These are phyloP conservation scores for Colletotrichum spaethianum DNA, from an alignment of 2,329 filamentous ascomycete species.

Conservation along the genomic window DNA sequence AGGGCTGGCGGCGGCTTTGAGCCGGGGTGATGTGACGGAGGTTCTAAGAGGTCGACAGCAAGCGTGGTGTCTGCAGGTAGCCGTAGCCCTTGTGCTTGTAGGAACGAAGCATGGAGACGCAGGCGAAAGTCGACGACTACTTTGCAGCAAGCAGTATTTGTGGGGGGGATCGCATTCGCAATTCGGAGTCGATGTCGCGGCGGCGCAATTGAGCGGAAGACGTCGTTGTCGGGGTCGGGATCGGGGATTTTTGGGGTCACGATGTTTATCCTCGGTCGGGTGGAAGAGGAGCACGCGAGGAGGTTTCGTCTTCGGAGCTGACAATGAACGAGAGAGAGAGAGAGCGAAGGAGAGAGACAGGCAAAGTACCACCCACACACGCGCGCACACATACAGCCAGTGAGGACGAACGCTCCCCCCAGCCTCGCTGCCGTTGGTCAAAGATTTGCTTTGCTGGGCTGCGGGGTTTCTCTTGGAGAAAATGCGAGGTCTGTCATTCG, in stretches of 20 bases:
- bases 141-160: conserved; percentile 6
- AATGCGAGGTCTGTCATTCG: conserved; percentile 33
- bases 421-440: conserved; percentile 39
- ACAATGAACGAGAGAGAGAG: conserved; percentile 15
- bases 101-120: conserved; percentile 36
- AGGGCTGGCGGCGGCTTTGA: conserved; percentile 26
- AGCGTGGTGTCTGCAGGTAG: conserved; percentile 39
- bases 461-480: conserved; percentile 41
- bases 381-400: conserved; percentile 7
- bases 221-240: conserved; percentile 10
- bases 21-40: conserved; percentile 37
- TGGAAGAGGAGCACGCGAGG: conserved; percentile 40
- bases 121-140: conserved; percentile 34
- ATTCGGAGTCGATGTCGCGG: conserved; percentile 11
- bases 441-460: conserved; percentile 40
- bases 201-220: conserved; percentile 21
- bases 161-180: conserved; percentile 17
- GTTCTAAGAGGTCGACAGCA: conserved; percentile 38
- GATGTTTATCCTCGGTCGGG: conserved; percentile 42
- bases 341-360: background rate
- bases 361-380: conserved; percentile 1
- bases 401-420: conserved; percentile 25
- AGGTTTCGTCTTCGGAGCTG: conserved; percentile 34
- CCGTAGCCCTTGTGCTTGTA: conserved; percentile 39
- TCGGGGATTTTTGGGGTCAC: conserved; percentile 23